phyloP scores from a whole-genome alignment of 352 stramenopile species.

The Saprolegnia diclina region DNA sequence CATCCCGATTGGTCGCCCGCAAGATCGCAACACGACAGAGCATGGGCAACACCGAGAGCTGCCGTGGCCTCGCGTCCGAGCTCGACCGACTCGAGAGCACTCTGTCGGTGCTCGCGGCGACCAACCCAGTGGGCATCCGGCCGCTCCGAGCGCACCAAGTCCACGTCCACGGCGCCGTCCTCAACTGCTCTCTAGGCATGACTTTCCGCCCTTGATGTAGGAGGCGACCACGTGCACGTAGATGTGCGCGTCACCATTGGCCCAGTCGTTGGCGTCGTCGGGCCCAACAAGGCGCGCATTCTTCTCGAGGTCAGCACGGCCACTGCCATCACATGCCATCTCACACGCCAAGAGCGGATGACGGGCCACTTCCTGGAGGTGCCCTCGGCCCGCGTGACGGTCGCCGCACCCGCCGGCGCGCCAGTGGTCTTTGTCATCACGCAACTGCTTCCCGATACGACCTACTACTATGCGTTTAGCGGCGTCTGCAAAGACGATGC shows the following conservation, averaged over 20 bases:
- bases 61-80: not conserved
- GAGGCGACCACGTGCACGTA: slow-evolving; percentile 22
- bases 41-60: slow-evolving; percentile 24
- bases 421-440: slow-evolving; percentile 43
- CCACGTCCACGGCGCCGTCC: slow-evolving; percentile 28
- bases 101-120: slow-evolving; percentile 13
- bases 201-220: slow-evolving; percentile 28
- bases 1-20: no score
- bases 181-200: slow-evolving; percentile 28
- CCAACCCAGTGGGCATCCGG: slow-evolving; percentile 16
- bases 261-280: slow-evolving; percentile 63
- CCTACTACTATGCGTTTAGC: slow-evolving; percentile 56
- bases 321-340: slow-evolving; percentile 41
- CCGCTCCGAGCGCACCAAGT: slow-evolving; percentile 37
- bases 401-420: slow-evolving; percentile 31
- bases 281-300: slow-evolving; percentile 42
- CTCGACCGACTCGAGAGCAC: slow-evolving; percentile 22
- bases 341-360: slow-evolving; percentile 40
- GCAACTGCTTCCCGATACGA: slow-evolving; percentile 42
- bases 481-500: slow-evolving; percentile 45
- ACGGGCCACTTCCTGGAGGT: slow-evolving; percentile 43
- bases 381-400: slow-evolving; percentile 30
- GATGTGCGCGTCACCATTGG: slow-evolving; percentile 53
- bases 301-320: slow-evolving; percentile 54
- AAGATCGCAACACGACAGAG: not conserved